Base-by-base conservation (phyloP, 1,284 basidiomycete species). In the Apiotrichum sp. region DNA sequence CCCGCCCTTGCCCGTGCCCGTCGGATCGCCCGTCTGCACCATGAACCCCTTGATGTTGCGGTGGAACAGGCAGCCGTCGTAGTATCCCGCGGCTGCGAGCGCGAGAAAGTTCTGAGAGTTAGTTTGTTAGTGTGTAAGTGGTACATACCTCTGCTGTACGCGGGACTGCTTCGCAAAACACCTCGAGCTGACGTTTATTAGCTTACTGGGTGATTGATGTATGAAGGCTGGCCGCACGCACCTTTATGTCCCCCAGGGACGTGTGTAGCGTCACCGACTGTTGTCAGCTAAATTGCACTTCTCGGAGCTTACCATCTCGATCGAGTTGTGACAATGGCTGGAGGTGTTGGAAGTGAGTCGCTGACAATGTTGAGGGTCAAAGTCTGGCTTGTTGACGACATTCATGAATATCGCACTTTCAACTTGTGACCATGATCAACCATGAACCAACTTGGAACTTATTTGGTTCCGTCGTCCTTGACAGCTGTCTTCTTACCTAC, bases 91-190 rank as follows among this genome's bases (percentile, higher is more conserved):
- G 9, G 93, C 95, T 69, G 89, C 93, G 14, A 97, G 81, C 0
- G 90, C 93, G 31, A 98, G 81, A 71, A 98, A 98, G 78, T 98
- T 98, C 89, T 93, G 67, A 3, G 11, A 6, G 31, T 49, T 16
- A 34, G 50, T 52, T 5, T 40, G 33, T 29, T 4, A 6, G 34
- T 8, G 14, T 43, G 38, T 34, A 13, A 42, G 16, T 38, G 36
- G 36, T 38, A 22, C 40, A 13, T 62, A 90, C 91, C 80, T 98
- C 93, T 60, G 93, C 91, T 16, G 93, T 82, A 69, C 91, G 89
- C 11, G 95, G 95, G 14, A 92, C 89, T 7, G 91, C 85, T 75
- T 98, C 95, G 77, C 95, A 98, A 77, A 98, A 98, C 31, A 98
- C 76, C 77, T 98, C 95, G 63, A 98, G 86, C 92, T 97, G 70